Conservation (phyloP, 2,329 filamentous ascomycete genomes). For the Arachnopeziza araneosa region DNA sequence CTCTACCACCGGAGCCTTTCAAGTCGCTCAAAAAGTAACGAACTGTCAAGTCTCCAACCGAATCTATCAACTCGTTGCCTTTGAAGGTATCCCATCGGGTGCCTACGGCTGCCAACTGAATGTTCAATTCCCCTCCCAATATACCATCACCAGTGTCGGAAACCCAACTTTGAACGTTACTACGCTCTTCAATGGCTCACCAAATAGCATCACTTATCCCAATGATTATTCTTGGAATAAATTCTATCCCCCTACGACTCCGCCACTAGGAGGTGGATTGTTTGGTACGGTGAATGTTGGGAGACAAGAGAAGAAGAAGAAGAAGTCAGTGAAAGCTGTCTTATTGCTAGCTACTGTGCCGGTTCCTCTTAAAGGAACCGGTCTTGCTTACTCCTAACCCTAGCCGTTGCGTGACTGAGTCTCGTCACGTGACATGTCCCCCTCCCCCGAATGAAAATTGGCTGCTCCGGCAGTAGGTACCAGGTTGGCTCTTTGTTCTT, state of each 20-base stretch:
- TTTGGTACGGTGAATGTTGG: conserved; percentile 14
- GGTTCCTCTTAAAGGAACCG: no score
- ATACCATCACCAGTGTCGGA: conserved; percentile 10
- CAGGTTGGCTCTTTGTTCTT: no score
- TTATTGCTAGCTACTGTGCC: no score
- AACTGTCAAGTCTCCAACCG: not conserved
- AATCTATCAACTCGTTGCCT: conserved; percentile 13
- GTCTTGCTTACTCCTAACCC: no score
- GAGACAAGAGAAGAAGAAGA: no score
- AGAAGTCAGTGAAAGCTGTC: no score
- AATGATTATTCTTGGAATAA: conserved; percentile 11
- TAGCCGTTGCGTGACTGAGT: no score
- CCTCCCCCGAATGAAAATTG: no score
- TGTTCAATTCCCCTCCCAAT: conserved; percentile 11
- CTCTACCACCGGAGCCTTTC: conserved; percentile 4
- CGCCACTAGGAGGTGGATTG: conserved; percentile 37
- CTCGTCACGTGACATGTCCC: no score
- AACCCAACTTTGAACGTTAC: conserved; percentile 13
- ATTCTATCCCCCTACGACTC: not conserved
- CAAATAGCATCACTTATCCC: conserved; percentile 2
- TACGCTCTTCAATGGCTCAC: conserved; percentile 6
- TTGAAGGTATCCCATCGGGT: conserved; percentile 12
- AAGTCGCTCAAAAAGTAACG: conserved; percentile 9
- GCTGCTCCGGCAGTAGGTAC: no score
- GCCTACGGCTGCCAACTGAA: conserved; percentile 16